Conservation (phyloP, 2,329 filamentous ascomycete genomes). For the Colletotrichum cuscutae region DNA sequence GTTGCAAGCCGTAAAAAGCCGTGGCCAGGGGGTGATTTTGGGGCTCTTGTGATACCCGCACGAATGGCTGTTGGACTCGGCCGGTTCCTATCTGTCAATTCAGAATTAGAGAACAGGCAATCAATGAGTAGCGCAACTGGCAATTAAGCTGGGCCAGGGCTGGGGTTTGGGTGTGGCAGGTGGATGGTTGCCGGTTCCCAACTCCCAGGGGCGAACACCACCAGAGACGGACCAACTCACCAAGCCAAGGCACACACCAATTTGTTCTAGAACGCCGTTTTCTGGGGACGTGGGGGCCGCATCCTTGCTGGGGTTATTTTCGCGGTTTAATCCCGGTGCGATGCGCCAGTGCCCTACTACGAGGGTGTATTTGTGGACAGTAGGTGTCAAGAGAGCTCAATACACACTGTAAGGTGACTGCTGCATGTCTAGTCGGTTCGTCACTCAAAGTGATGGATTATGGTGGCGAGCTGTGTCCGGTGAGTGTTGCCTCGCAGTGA, state of each 20-base stretch:
- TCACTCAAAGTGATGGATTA: background rate
- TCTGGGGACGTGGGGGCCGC: conserved; percentile 33
- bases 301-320: conserved; percentile 32
- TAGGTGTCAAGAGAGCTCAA: background rate
- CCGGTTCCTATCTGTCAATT: conserved; percentile 20
- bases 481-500: background rate
- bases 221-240: conserved; percentile 2
- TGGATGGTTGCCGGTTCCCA: conserved; percentile 7
- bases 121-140: conserved; percentile 1
- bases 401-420: background rate
- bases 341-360: background rate
- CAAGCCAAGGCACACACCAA: conserved; percentile 12
- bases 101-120: background rate
- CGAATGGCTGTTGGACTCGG: conserved; percentile 15
- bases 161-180: conserved; percentile 12
- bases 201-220: conserved; percentile 26
- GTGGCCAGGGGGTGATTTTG: background rate
- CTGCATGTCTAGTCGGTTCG: conserved; percentile 1
- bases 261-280: conserved; percentile 35
- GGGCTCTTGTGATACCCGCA: conserved; percentile 6
- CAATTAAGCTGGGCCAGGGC: conserved; percentile 7
- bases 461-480: background rate
- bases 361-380: no score
- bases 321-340: conserved; percentile 11
- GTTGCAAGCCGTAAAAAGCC: background rate